A percentile compares a stretch with the other conserved stretches of the same genome.
These are phyloP conservation scores for Phytopythium delawarense DNA, from an alignment of 352 stramenopile species.

Conservation along the genomic window DNA sequence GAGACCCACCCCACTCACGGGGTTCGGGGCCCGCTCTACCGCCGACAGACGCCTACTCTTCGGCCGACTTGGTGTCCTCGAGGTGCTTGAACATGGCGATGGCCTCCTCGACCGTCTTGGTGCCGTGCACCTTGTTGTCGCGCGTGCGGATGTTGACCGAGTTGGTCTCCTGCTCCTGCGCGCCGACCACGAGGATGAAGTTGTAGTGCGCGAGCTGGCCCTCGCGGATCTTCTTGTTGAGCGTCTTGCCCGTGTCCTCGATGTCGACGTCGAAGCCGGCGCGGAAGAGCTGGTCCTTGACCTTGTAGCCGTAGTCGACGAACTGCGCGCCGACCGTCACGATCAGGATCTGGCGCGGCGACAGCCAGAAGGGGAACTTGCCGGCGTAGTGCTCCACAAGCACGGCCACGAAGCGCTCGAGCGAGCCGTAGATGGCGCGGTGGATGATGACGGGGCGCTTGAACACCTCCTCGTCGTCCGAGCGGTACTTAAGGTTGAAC, in stretches of 20 bases:
- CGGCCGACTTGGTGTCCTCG: conserved; percentile 56
- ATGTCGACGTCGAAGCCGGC: conserved; percentile 96
- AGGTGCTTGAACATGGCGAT: conserved; percentile 92
- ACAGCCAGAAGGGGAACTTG: conserved; percentile 99
- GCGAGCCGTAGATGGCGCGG: conserved; percentile 96
- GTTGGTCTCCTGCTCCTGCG: conserved; percentile 86
- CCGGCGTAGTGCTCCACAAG: conserved; percentile 97
- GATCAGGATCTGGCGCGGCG: conserved; percentile 93
- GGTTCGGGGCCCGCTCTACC: background rate
- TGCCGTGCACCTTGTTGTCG: conserved; percentile 92
- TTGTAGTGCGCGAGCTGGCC: conserved; percentile 98
- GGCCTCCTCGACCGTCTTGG: conserved; percentile 93
- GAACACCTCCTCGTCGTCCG: conserved; percentile 73
- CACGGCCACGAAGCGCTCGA: conserved; percentile 98
- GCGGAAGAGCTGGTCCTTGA: conserved; percentile 89
- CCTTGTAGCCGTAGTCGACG: conserved; percentile 93
- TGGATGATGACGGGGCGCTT: conserved; percentile 98
- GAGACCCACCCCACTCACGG: background rate
- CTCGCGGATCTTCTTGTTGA: conserved; percentile 99
- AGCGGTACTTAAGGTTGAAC: conserved; percentile 95
- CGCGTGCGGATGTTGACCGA: conserved; percentile 94
- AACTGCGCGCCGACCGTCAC: conserved; percentile 94
- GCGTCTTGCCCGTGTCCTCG: conserved; percentile 93
- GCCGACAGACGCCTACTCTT: conserved; percentile 35
- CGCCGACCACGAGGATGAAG: conserved; percentile 97